Evolutionary conservation across 1,284 basidiomycete species (phyloP).

Genomic region (Vanrija sp.): DNA sequence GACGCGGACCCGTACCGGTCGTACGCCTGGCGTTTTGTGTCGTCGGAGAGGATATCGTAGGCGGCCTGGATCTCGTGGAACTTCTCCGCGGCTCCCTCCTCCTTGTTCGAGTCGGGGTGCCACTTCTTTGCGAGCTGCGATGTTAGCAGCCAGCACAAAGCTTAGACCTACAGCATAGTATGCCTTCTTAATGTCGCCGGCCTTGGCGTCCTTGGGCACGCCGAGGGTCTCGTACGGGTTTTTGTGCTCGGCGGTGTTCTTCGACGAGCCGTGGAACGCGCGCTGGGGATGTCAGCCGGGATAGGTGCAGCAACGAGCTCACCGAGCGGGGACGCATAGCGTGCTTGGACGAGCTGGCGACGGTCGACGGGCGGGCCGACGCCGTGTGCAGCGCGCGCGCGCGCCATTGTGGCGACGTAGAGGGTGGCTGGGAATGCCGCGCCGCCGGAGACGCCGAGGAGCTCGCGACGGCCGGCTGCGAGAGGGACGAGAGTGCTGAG

Average conservation of each 20-base stretch:
- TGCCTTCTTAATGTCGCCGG: slow-evolving; percentile 90
- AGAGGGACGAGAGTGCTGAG: slow-evolving; percentile 1
- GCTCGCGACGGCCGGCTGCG: slow-evolving; percentile 5
- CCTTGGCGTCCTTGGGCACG: slow-evolving; percentile 74
- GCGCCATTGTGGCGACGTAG: not conserved
- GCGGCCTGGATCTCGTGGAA: slow-evolving; percentile 97
- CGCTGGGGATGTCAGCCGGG: slow-evolving; percentile 54
- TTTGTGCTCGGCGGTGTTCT: slow-evolving; percentile 60
- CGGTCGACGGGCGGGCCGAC: not conserved
- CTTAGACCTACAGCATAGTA: slow-evolving; percentile 76
- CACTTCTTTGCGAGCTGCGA: slow-evolving; percentile 90
- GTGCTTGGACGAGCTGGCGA: not conserved
- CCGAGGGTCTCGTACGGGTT: slow-evolving; percentile 90
- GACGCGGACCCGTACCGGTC: slow-evolving; percentile 95
- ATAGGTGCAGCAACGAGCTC: not conserved
- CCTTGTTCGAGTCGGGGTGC: slow-evolving; percentile 96
- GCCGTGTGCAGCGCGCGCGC: slow-evolving; percentile 3
- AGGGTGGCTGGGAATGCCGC: not conserved
- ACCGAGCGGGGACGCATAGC: not conserved
- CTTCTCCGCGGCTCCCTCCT: slow-evolving; percentile 82
- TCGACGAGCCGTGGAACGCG: slow-evolving; percentile 65
- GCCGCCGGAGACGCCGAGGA: not conserved
- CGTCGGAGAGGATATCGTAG: slow-evolving; percentile 92
- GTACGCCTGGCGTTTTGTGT: slow-evolving; percentile 86
- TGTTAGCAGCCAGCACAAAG: slow-evolving; percentile 3